Percentiles rank a stretch among this genome's conserved stretches.
phyloP scores from a whole-genome alignment of 163 green algal species.

The Scenedesmus sp. region DNA sequence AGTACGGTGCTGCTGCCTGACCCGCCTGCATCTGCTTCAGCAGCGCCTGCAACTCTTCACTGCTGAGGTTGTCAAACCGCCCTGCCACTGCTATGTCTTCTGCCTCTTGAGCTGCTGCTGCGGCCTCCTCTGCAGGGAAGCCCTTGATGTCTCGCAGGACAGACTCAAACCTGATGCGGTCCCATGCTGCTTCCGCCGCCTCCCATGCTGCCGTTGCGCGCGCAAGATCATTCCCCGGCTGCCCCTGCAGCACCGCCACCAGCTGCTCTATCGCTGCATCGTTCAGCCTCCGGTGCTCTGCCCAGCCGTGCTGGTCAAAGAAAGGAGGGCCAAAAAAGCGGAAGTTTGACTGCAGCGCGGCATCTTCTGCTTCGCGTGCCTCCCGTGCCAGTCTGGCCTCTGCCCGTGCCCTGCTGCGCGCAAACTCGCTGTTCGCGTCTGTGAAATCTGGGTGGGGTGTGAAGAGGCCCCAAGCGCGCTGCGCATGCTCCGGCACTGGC shows the following conservation, averaged over 20 bases:
- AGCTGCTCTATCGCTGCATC: neutral
- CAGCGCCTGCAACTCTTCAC: neutral
- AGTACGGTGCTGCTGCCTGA: neutral
- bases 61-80: neutral
- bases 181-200: neutral
- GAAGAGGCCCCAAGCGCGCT: neutral
- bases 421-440: neutral
- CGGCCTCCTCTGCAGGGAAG: neutral
- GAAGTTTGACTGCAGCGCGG: neutral
- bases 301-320: neutral
- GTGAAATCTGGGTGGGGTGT: neutral
- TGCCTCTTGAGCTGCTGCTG: neutral
- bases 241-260: neutral
- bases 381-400: neutral
- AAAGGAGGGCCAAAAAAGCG: neutral
- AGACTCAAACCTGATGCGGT: neutral
- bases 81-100: neutral
- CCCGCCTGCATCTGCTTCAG: neutral
- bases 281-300: neutral
- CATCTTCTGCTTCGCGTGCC: neutral
- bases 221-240: neutral
- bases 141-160: neutral
- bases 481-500: neutral
- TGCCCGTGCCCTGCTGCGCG: neutral
- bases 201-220: neutral